Conservation (phyloP, 2,329 filamentous ascomycete species). For the Xylaria sp. region DNA sequence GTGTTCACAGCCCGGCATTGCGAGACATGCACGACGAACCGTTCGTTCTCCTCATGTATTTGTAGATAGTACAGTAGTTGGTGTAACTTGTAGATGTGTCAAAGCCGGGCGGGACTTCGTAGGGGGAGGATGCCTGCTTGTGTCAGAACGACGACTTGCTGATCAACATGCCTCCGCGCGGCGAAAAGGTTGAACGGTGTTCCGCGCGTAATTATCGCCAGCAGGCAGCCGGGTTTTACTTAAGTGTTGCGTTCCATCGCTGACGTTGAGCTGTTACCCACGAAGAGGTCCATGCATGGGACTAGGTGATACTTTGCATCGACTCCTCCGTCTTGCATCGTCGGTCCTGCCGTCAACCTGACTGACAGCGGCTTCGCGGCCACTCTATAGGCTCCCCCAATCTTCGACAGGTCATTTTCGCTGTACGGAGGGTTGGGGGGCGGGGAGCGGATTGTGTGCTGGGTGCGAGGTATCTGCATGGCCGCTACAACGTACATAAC, state of each 20-base stretch:
- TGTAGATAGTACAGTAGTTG: constrained; percentile 14
- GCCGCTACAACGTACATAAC: constrained; percentile 25
- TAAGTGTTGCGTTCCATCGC: constrained; percentile 23
- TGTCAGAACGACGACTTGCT: background rate
- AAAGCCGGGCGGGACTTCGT: constrained; percentile 7
- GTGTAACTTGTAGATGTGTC: background rate
- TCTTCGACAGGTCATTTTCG: constrained; percentile 20
- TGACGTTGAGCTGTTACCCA: constrained; percentile 23
- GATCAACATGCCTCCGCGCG: constrained; percentile 10
- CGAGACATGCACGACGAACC: constrained; percentile 16
- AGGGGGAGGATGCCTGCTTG: background rate
- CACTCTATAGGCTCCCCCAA: constrained; percentile 8
- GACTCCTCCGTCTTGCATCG: constrained; percentile 7
- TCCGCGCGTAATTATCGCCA: constrained; percentile 15
- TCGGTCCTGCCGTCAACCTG: constrained; percentile 16
- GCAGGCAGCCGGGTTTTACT: constrained; percentile 20
- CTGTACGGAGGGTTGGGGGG: background rate
- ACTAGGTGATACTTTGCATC: constrained; percentile 20
- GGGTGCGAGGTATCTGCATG: constrained; percentile 21
- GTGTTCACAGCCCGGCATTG: constrained; percentile 1
- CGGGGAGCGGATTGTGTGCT: constrained; percentile 1
- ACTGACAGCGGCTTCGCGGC: constrained; percentile 19
- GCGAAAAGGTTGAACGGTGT: constrained; percentile 10
- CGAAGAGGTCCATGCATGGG: constrained; percentile 21
- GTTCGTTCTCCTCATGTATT: constrained; percentile 8